Conservation (phyloP, 1,284 basidiomycete species). For the Ceratobasidium sp. region DNA sequence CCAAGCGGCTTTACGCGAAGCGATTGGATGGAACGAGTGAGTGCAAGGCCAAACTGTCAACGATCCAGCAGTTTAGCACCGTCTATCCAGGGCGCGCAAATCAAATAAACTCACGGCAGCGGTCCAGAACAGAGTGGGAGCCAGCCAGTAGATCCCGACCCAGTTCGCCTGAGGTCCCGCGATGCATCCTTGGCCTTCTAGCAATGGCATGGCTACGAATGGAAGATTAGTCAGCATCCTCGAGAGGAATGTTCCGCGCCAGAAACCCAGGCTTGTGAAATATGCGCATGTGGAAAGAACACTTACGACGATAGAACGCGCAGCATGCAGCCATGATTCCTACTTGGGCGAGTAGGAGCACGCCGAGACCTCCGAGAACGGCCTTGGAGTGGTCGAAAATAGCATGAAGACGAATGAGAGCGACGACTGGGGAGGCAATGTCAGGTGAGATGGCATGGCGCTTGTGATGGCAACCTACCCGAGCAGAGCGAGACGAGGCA, state of each 20-base stretch:
- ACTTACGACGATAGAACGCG: slow-evolving; percentile 74
- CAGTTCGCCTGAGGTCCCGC: slow-evolving; percentile 74
- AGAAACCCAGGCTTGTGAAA: slow-evolving; percentile 12
- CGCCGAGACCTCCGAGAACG: slow-evolving; percentile 63
- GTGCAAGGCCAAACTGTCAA: slow-evolving; percentile 65
- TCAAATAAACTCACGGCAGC: slow-evolving; percentile 58
- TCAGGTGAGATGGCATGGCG: slow-evolving; percentile 10
- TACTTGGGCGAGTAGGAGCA: slow-evolving; percentile 68
- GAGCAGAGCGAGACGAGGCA: slow-evolving; percentile 31
- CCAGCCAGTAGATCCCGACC: slow-evolving; percentile 84
- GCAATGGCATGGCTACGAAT: slow-evolving; percentile 66
- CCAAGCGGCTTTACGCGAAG: slow-evolving; percentile 64
- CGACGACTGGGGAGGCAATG: slow-evolving; percentile 56
- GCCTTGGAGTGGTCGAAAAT: slow-evolving; percentile 68
- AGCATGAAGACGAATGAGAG: slow-evolving; percentile 76
- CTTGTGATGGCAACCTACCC: slow-evolving; percentile 21
- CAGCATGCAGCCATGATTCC: slow-evolving; percentile 72
- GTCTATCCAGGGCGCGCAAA: not conserved
- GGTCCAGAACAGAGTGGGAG: slow-evolving; percentile 73
- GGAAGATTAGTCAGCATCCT: slow-evolving; percentile 20
- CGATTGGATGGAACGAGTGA: slow-evolving; percentile 67
- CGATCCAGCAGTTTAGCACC: slow-evolving; percentile 28
- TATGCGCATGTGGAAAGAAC: slow-evolving; percentile 5
- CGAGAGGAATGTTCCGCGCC: not conserved
- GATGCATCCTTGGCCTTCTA: slow-evolving; percentile 77